A percentile compares a stretch with the other conserved stretches of the same genome.
Evolutionary conservation across 805 yeast species (phyloP).

Genomic region (Pichia rugopelliculosa): DNA sequence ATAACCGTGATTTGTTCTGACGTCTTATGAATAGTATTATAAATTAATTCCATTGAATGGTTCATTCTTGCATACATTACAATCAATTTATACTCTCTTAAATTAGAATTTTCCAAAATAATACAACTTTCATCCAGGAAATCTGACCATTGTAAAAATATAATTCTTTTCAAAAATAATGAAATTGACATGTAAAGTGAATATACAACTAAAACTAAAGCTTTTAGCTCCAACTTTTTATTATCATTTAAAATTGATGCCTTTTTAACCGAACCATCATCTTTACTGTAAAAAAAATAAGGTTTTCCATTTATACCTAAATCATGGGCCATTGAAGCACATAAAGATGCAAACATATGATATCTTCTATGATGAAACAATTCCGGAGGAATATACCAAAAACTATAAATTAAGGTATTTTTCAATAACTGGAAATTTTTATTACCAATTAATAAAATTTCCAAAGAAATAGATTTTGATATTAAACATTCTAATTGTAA

Average conservation of each 20-base stretch:
- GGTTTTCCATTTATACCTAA: constrained; percentile 60
- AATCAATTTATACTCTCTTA: constrained; percentile 33
- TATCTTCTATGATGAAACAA: constrained; percentile 71
- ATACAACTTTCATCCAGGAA: constrained; percentile 56
- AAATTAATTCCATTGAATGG: constrained; percentile 54
- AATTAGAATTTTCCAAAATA: constrained; percentile 33
- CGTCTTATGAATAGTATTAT: constrained; percentile 39
- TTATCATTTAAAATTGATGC: constrained; percentile 32
- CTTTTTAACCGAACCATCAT: constrained; percentile 34
- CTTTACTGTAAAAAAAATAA: constrained; percentile 33
- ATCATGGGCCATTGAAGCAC: constrained; percentile 66
- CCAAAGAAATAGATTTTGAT: constrained; percentile 42
- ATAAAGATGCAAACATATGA: constrained; percentile 58
- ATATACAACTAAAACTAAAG: constrained; percentile 52
- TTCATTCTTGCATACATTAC: constrained; percentile 55
- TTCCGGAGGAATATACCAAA: constrained; percentile 85
- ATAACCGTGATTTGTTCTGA: constrained; percentile 28
- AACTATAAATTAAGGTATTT: constrained; percentile 49
- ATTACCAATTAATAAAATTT: constrained; percentile 60
- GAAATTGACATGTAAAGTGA: constrained; percentile 56
- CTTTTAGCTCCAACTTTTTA: constrained; percentile 39
- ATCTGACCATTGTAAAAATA: constrained; percentile 56
- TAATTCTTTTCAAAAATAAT: constrained; percentile 55
- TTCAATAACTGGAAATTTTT: constrained; percentile 65
- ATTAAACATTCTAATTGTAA: constrained; percentile 48